Base-by-base conservation (phyloP, 345 rosid genomes). In the Salix dunnii region DNA sequence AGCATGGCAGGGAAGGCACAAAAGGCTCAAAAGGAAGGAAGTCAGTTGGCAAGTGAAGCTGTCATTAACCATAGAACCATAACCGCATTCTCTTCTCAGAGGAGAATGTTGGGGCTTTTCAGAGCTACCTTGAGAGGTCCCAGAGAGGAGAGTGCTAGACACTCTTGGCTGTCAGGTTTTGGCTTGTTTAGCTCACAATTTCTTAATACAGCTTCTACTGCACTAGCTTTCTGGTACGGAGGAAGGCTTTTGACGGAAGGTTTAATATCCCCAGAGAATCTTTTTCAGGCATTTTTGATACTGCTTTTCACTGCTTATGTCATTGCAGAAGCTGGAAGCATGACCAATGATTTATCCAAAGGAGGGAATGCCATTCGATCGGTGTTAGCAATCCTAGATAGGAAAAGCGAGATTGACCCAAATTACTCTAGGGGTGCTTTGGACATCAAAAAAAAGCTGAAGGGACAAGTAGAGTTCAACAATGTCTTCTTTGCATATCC, bases 311-410 rank as follows among this genome's bases (percentile, higher is more conserved):
- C 86, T 12, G 92, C 91, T 61, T 91, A 89, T 79, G 64, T 88
- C 76, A 89, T 91, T 70, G 94, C 94, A 46, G 92, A 89, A 73
- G 94, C 92, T 5, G 92, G 92, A 77, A 86, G 90, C 76, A 89
- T 88, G 92, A 89, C 92, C 67, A 84, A 80, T 67, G 94, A 91
- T 80, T 68, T 89, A 76, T 84, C 94, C 0, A 91, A 85, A 80
- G 92, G 94, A 74, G 81, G 85, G 60, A 85, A 71, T 49, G 90
- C 89, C 16, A 72, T 91, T 72, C 48, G 77, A 65, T 80, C 89
- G 20, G 86, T 89, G 68, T 84, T 91, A 6, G 78, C 85, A 8
- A 83, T 91, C 78, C 82, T 89, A 0, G 87, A 91, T 76, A 85
- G 91, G 77, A 84, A 69, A 74, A 85, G 83, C 63, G 91, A 91